phyloP scores from a whole-genome alignment of 768 basidiomycete species.

The Sutorius australiensis region DNA sequence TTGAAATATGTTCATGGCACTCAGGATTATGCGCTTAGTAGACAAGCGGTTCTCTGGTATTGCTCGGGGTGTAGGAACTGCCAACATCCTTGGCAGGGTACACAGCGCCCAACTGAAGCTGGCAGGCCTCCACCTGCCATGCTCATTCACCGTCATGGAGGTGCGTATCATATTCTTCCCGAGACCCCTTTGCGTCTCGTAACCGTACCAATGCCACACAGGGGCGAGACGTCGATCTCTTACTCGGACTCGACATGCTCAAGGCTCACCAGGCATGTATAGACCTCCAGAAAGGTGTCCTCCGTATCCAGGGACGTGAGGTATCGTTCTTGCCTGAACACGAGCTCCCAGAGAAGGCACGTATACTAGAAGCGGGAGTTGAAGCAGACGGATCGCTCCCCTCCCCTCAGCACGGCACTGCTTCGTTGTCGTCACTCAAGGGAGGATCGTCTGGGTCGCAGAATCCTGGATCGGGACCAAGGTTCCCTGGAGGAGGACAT shows the following conservation, averaged over 20 bases:
- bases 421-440: conserved; percentile 9
- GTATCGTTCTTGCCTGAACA: conserved; percentile 91
- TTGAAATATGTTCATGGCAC: neutral
- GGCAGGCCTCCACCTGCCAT: conserved; percentile 77
- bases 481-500: conserved; percentile 70
- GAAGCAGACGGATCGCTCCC: conserved; percentile 23
- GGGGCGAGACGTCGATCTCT: conserved; percentile 91
- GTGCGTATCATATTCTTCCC: conserved; percentile 32
- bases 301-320: conserved; percentile 90
- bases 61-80: conserved; percentile 91
- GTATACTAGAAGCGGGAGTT: conserved; percentile 37
- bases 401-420: conserved; percentile 15
- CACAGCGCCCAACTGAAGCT: conserved; percentile 92
- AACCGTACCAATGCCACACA: conserved; percentile 25
- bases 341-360: conserved; percentile 83
- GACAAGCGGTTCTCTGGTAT: conserved; percentile 87
- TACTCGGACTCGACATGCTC: conserved; percentile 99
- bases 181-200: neutral
- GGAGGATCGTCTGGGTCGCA: conserved; percentile 17
- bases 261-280: conserved; percentile 96
- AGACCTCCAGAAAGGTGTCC: conserved; percentile 83
- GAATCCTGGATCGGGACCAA: conserved; percentile 40
- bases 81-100: conserved; percentile 88
- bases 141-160: conserved; percentile 95
- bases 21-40: conserved; percentile 87